These are phyloP conservation scores for Xylaria intraflava DNA, from an alignment of 495 filamentous ascomycete species.

Conservation along the genomic window DNA sequence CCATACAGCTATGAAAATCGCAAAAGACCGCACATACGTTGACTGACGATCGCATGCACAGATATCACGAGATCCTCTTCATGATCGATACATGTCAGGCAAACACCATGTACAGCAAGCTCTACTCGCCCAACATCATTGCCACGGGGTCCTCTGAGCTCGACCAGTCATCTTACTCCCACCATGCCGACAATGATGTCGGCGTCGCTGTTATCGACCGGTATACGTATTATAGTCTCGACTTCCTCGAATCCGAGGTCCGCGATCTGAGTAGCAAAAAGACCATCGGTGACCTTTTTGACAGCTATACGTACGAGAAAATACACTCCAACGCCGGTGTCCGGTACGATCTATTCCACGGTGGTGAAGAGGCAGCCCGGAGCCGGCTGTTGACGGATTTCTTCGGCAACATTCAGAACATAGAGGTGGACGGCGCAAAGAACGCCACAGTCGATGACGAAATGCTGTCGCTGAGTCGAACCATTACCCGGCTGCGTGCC, in stretches of 20 bases:
- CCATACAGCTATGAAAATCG: neutral
- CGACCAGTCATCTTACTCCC: conserved; percentile 89
- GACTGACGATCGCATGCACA: conserved; percentile 18
- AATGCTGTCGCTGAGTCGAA: conserved; percentile 53
- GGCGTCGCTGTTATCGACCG: conserved; percentile 97
- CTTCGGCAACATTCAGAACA: conserved; percentile 96
- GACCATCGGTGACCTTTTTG: conserved; percentile 88
- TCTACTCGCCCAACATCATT: conserved; percentile 95
- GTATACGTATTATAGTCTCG: conserved; percentile 97
- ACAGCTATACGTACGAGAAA: conserved; percentile 89
- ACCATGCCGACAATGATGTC: conserved; percentile 96
- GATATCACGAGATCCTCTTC: conserved; percentile 91
- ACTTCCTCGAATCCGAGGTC: conserved; percentile 90
- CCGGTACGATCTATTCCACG: conserved; percentile 84
- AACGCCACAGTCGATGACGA: conserved; percentile 65
- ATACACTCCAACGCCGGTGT: conserved; percentile 92
- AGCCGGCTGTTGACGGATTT: conserved; percentile 85
- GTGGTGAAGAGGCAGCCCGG: conserved; percentile 64
- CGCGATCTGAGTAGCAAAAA: conserved; percentile 73
- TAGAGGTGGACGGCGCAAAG: conserved; percentile 67
- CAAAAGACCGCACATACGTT: neutral
- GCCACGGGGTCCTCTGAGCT: conserved; percentile 91
- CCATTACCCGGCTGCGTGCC: conserved; percentile 54
- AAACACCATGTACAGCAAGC: conserved; percentile 97
- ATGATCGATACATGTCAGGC: conserved; percentile 99